Base-by-base conservation (phyloP, 2,329 filamentous ascomycete genomes). In the Geosmithia putterillii region DNA sequence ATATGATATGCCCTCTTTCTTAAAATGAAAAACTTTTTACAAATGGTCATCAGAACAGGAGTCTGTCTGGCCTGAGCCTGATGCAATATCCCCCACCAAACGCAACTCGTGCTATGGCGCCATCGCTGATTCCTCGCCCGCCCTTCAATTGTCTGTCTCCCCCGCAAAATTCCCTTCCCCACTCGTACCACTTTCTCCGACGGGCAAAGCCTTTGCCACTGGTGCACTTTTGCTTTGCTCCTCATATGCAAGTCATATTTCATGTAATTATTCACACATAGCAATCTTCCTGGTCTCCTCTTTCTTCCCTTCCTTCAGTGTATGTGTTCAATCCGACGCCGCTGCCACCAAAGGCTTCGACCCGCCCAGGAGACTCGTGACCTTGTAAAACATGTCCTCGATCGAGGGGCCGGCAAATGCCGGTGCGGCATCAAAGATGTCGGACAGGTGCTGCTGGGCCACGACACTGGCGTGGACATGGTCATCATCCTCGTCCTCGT, bases 381-480 rank as follows among this genome's bases (percentile, higher is more conserved):
- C 79, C 58, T 79, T 76, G 58, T 82, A 79, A 56, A 89, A 88
- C 64, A 86, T 73, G 48, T 87, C 83, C 58, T 83, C 78, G 19
- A 89, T 74, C 10, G 82, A 76, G 19, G 81, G 79, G 53, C 83
- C 72, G 1, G 81, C 79, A 54, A 83, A 83, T 3, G 79, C 74
- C 2, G 81, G 78, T 2, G 77, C 77, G 14, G 72, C 69, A 48
- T 87, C 81, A 49, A 89, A 87, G 34, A 89, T 73, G 42, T 78
- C 71, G 6, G 81, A 71, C 43, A 89, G 63, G 54, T 88, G 80
- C 41, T 80, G 75, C 37, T 79, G 68, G 17, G 88, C 74, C 17
- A 87, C 76, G 7, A 74, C 73, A 3, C 67, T 63, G 45, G 75
- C 73, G 19, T 41, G 36, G 2, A 22, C 39, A 21, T 45, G 40